These are phyloP conservation scores for Starmerella sp. DNA, from an alignment of 805 yeast species.

Conservation along the genomic window DNA sequence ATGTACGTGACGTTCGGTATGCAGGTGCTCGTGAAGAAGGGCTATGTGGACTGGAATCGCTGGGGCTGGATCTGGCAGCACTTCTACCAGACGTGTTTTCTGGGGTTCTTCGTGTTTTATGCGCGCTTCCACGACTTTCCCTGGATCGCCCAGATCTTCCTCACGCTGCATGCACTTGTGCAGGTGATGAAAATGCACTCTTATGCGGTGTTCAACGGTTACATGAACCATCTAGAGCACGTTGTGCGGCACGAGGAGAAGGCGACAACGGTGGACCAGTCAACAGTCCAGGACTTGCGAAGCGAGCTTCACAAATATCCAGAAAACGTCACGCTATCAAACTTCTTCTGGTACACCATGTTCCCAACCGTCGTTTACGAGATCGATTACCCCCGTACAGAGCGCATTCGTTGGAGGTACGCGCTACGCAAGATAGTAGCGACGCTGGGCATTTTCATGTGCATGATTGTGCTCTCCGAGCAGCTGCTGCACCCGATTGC, in stretches of 20 bases:
- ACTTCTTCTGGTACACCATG: conserved; percentile 72
- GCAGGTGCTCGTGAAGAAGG: conserved; percentile 43
- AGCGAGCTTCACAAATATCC: conserved; percentile 74
- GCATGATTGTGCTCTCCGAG: conserved; percentile 76
- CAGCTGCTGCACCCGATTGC: conserved; percentile 64
- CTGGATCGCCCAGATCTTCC: conserved; percentile 84
- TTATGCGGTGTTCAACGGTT: conserved; percentile 83
- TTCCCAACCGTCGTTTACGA: conserved; percentile 71
- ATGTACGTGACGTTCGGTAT: conserved; percentile 50
- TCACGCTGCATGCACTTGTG: conserved; percentile 75
- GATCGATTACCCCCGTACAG: conserved; percentile 68
- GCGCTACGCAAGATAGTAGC: conserved; percentile 62
- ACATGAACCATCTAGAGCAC: conserved; percentile 37
- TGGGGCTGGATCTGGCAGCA: conserved; percentile 56
- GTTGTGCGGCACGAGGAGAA: conserved; percentile 7
- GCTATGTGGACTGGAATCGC: conserved; percentile 46
- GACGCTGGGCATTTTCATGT: conserved; percentile 71
- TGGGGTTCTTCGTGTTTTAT: conserved; percentile 43
- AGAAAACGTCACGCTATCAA: conserved; percentile 46
- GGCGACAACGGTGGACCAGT: neutral
- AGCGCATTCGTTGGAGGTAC: conserved; percentile 55
- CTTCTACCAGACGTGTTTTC: conserved; percentile 43
- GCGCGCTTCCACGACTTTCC: conserved; percentile 52
- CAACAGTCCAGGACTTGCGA: conserved; percentile 53
- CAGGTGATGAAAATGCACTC: conserved; percentile 93